Evolutionary conservation across 1,284 basidiomycete species (phyloP).

Genomic region (Hortiboletus rubellus): DNA sequence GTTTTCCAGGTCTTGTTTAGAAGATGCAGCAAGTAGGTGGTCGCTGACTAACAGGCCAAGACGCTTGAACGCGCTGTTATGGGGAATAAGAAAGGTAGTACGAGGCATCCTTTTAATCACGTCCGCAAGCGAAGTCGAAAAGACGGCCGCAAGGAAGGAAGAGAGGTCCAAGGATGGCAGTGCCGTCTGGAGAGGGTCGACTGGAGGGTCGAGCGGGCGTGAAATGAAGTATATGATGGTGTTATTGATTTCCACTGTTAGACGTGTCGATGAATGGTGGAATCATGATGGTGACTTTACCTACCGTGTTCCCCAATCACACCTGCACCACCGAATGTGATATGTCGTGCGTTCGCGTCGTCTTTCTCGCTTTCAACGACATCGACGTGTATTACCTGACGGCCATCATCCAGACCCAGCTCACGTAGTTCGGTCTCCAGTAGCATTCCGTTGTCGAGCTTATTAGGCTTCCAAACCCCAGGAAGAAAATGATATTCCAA

Average conservation of each 20-base stretch:
- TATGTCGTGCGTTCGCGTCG: slow-evolving; percentile 49
- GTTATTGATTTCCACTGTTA: slow-evolving; percentile 68
- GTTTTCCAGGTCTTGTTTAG: slow-evolving; percentile 77
- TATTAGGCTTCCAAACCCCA: slow-evolving; percentile 67
- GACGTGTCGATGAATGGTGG: slow-evolving; percentile 11
- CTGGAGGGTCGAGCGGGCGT: slow-evolving; percentile 78
- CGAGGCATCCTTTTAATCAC: slow-evolving; percentile 65
- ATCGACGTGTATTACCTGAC: slow-evolving; percentile 75
- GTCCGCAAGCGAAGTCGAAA: slow-evolving; percentile 80
- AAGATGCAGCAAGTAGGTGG: slow-evolving; percentile 77
- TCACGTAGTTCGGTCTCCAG: slow-evolving; percentile 79
- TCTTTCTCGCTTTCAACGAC: slow-evolving; percentile 53
- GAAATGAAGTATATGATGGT: slow-evolving; percentile 91
- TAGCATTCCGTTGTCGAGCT: slow-evolving; percentile 73
- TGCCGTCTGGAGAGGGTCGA: slow-evolving; percentile 79
- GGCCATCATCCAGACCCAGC: slow-evolving; percentile 60
- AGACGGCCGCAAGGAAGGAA: slow-evolving; percentile 86
- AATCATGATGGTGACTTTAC: slow-evolving; percentile 26
- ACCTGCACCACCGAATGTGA: slow-evolving; percentile 84
- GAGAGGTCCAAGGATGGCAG: slow-evolving; percentile 84
- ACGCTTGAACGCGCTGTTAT: slow-evolving; percentile 83
- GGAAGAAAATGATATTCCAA: slow-evolving; percentile 88
- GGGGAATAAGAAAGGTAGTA: slow-evolving; percentile 86
- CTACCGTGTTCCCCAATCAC: slow-evolving; percentile 76
- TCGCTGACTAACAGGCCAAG: slow-evolving; percentile 85